These are phyloP conservation scores for Castanea mollissima DNA, from an alignment of 306 rosid species.

Conservation along the genomic window DNA sequence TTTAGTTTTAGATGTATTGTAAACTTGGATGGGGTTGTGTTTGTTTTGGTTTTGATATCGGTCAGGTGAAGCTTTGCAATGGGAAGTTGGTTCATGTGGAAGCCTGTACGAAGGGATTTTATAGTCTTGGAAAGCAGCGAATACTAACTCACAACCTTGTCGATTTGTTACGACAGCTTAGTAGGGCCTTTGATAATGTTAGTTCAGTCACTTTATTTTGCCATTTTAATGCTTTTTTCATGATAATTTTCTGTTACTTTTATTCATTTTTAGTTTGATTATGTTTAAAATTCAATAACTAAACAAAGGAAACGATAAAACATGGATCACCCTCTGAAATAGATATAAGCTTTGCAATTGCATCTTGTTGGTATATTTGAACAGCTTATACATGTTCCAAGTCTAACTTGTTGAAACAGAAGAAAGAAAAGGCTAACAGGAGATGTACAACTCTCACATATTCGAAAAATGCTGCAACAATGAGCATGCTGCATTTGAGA, in stretches of 20 bases:
- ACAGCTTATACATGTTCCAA: not conserved
- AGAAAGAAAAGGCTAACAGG: not conserved
- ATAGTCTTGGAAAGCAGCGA: slow-evolving; percentile 77
- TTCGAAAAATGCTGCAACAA: not conserved
- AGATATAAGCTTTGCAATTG: not conserved
- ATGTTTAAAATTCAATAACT: not conserved
- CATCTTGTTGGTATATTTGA: not conserved
- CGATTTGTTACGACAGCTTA: slow-evolving; percentile 85
- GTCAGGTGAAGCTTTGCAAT: slow-evolving; percentile 84
- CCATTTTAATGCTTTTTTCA: not conserved
- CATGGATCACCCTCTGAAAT: not conserved
- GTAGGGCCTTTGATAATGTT: slow-evolving; percentile 89
- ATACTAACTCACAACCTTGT: slow-evolving; percentile 80
- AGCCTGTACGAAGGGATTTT: slow-evolving; percentile 87
- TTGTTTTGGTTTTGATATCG: slow-evolving; percentile 4
- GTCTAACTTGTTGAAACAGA: not conserved
- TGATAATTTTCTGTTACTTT: not conserved
- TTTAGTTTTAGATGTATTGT: not conserved
- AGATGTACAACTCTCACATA: not conserved
- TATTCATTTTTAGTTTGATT: not conserved
- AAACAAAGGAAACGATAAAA: not conserved
- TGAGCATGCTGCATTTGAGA: not conserved
- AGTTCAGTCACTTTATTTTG: slow-evolving; percentile 12
- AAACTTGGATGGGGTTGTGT: too few relatives aligned
- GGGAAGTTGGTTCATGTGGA: slow-evolving; percentile 89